Evolutionary conservation across 768 basidiomycete species (phyloP).

Genomic region (Rhizopogon vesiculosus): DNA sequence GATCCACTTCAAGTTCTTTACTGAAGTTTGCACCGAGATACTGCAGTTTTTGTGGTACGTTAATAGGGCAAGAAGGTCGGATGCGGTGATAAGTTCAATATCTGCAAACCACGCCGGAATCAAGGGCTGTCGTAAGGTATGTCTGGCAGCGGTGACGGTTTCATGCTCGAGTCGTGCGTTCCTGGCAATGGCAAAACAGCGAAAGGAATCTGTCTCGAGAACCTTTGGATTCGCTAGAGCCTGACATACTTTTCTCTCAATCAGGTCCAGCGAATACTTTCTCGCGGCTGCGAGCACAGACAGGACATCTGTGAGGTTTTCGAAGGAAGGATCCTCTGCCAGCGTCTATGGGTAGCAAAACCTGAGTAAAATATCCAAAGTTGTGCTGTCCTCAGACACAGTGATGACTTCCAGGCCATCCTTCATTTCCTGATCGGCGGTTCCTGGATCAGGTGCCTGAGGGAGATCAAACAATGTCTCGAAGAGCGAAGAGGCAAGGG

Average conservation of each 20-base stretch:
- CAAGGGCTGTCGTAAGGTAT: constrained; percentile 18
- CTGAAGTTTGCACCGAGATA: not conserved
- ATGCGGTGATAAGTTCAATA: constrained; percentile 16
- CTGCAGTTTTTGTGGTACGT: constrained; percentile 6
- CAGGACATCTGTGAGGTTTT: constrained; percentile 14
- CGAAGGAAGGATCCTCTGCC: constrained; percentile 13
- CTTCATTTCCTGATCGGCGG: not conserved
- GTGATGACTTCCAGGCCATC: constrained; percentile 7
- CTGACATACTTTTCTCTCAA: constrained; percentile 10
- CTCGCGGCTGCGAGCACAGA: constrained; percentile 14
- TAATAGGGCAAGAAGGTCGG: constrained; percentile 11
- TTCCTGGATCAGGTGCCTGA: constrained; percentile 7
- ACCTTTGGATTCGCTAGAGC: constrained; percentile 10
- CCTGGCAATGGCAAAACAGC: constrained; percentile 23
- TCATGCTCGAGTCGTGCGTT: constrained; percentile 16
- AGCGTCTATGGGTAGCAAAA: constrained; percentile 22
- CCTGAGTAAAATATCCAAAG: constrained; percentile 12
- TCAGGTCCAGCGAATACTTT: constrained; percentile 19
- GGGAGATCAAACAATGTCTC: constrained; percentile 21
- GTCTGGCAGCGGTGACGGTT: constrained; percentile 18
- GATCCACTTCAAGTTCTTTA: constrained; percentile 7
- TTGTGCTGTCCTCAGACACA: constrained; percentile 15
- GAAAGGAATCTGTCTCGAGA: constrained; percentile 14
- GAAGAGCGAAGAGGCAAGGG: constrained; percentile 26
- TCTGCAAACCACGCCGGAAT: constrained; percentile 13